Evolutionary conservation across 2,329 filamentous ascomycete species (phyloP).

Genomic region (Pseudodiploospora longispora): DNA sequence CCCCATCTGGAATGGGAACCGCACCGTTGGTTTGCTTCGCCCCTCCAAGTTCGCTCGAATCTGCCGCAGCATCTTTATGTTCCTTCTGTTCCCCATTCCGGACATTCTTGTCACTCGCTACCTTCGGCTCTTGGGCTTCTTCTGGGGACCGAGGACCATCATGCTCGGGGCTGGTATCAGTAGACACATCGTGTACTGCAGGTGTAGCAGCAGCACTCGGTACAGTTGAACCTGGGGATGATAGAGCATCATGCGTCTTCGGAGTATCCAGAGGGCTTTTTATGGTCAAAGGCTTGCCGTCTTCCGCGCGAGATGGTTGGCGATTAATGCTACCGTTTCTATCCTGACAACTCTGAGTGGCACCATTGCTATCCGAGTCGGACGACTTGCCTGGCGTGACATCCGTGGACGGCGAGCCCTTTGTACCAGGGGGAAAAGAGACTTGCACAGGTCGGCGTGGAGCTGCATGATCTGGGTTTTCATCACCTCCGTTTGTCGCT

Average conservation of each 20-base stretch:
- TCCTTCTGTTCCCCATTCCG: constrained; percentile 23
- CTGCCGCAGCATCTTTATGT: constrained; percentile 1
- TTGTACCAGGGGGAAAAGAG: constrained; percentile 24
- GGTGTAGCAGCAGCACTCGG: constrained; percentile 69
- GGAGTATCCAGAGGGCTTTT: constrained; percentile 21
- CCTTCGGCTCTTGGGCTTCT: constrained; percentile 3
- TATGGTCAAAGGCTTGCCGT: too few relatives aligned
- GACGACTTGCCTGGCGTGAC: background rate
- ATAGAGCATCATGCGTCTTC: constrained; percentile 36
- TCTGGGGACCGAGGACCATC: constrained; percentile 52
- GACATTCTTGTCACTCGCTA: constrained; percentile 23
- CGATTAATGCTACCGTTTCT: too few relatives aligned
- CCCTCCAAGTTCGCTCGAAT: constrained; percentile 10
- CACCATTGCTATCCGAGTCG: too few relatives aligned
- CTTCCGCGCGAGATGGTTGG: too few relatives aligned
- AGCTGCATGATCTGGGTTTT: background rate
- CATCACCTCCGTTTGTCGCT: background rate
- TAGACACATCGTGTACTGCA: constrained; percentile 57
- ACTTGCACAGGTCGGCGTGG: constrained; percentile 19
- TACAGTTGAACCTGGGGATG: constrained; percentile 58
- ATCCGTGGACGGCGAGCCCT: constrained; percentile 16
- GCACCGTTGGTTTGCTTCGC: constrained; percentile 22
- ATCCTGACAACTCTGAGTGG: too few relatives aligned
- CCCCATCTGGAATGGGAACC: constrained; percentile 18
- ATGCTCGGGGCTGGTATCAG: constrained; percentile 66